Evolutionary conservation across 208 protist species (phyloP).

Genomic region (Herpetomonas muscarum): DNA sequence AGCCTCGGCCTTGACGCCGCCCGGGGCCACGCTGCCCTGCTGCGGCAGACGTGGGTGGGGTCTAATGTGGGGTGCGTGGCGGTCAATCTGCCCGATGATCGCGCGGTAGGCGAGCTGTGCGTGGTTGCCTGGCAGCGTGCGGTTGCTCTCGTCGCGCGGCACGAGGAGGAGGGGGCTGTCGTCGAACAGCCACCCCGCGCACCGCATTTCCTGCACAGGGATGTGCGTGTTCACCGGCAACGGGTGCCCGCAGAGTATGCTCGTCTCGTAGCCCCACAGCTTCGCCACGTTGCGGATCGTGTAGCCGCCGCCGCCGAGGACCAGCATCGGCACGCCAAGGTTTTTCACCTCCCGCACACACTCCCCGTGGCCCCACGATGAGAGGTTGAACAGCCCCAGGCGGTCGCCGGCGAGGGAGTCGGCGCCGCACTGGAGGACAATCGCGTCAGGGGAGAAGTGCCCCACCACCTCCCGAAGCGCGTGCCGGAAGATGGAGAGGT

Average conservation of each 20-base stretch:
- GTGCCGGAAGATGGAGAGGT: conserved; percentile 71
- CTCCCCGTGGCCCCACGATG: conserved; percentile 91
- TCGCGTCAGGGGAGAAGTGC: conserved; percentile 84
- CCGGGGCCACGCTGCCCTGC: too few species aligned
- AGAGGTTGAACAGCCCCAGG: conserved; percentile 92
- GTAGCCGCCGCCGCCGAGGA: conserved; percentile 99
- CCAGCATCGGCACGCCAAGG: conserved; percentile 94
- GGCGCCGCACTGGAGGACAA: conserved; percentile 99
- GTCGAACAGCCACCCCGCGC: conserved; percentile 82
- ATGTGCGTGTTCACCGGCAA: conserved; percentile 63
- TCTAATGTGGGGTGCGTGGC: conserved; percentile 52
- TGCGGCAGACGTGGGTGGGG: conserved; percentile 26
- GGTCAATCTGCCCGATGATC: conserved; percentile 72
- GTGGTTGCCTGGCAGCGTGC: conserved; percentile 53
- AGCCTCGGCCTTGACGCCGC: background rate
- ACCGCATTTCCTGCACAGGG: conserved; percentile 61
- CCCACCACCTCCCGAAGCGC: conserved; percentile 54
- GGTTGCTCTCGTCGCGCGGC: conserved; percentile 67
- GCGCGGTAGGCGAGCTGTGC: conserved; percentile 60
- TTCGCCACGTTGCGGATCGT: conserved; percentile 98
- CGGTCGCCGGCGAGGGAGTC: conserved; percentile 98
- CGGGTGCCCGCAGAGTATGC: conserved; percentile 69
- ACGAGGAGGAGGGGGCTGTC: conserved; percentile 69
- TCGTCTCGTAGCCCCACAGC: conserved; percentile 96
- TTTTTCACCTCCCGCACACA: conserved; percentile 94